Base-by-base conservation (phyloP, 257 asterid genomes). In the Voacanga thouarsii region DNA sequence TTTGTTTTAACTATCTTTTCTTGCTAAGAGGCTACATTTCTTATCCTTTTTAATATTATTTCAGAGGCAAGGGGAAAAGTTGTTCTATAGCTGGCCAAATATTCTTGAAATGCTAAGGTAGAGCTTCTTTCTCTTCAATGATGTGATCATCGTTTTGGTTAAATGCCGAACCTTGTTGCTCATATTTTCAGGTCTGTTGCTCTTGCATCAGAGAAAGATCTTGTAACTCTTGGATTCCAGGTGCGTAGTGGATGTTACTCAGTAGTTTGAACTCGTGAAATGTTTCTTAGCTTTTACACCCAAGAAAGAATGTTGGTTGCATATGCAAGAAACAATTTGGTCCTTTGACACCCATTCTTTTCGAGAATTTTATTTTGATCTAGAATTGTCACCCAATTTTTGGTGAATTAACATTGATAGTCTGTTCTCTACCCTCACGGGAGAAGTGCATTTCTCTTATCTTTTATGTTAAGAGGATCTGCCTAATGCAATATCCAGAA, bases 31-130 rank as follows among this genome's bases (percentile, higher is more conserved):
- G 24, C 44, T 57, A 49, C 57, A 53, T 67, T 78, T 86, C 85
- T 74, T 80, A 79, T 47, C 77, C 78, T 82, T 75, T 59, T 74
- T 37, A 26, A 1, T 74, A 33, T 82, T 67, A 81, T 81, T 79
- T 84, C 96, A 95, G 99, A 91, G 99, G 89, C 93, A 90, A 82
- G 99, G 98, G 61, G 99, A 95, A 87, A 95, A 89, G 88, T 88
- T 95, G 88, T 86, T 77, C 84, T 87, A 91, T 82, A 95, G 98
- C 86, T 95, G 99, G 99, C 88, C 93, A 73, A 82, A 84, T 80
- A 95, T 95, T 85, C 96, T 95, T 74, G 97, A 89, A 80, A 72
- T 91, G 90, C 82, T 95, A 79, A 95, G 98, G 99, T 93, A 77
- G 67, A 55, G 51, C 26, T 51, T 33, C 79, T 82, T 61, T 79